Conservation (phyloP, 2,329 filamentous ascomycete genomes). For the Fusarium odoratissimum region DNA sequence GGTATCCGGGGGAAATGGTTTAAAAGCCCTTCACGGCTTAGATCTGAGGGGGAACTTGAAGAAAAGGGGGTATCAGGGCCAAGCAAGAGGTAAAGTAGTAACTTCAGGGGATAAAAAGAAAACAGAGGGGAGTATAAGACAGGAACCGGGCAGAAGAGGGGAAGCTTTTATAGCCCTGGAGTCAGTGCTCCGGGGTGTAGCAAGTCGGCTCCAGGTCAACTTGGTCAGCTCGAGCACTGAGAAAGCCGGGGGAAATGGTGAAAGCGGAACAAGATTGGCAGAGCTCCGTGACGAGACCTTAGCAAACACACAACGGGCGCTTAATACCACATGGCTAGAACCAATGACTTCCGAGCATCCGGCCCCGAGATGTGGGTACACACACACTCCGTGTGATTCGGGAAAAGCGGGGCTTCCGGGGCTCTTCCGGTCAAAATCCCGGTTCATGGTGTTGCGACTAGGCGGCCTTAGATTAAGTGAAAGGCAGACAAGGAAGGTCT, state of each 20-base stretch:
- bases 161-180: not conserved
- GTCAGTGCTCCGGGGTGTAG: not conserved
- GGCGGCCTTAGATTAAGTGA: not conserved
- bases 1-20: too few relatives aligned
- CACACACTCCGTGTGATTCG: constrained; percentile 4
- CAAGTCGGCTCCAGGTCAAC: not conserved
- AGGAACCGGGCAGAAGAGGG: not conserved
- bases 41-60: too few relatives aligned
- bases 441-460: not conserved
- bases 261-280: not conserved
- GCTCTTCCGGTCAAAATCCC: not conserved
- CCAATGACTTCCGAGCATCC: not conserved
- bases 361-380: constrained; percentile 7
- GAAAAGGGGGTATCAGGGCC: not conserved
- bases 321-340: not conserved
- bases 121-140: too few relatives aligned
- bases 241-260: not conserved
- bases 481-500: not conserved
- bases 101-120: not conserved
- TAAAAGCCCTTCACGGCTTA: not conserved
- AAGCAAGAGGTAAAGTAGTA: not conserved
- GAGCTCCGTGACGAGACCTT: not conserved
- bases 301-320: not conserved
- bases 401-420: constrained; percentile 3
- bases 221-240: not conserved